These are phyloP conservation scores for Scolecobasidium constrictum DNA, from an alignment of 2,329 filamentous ascomycete genomes.

Conservation along the genomic window DNA sequence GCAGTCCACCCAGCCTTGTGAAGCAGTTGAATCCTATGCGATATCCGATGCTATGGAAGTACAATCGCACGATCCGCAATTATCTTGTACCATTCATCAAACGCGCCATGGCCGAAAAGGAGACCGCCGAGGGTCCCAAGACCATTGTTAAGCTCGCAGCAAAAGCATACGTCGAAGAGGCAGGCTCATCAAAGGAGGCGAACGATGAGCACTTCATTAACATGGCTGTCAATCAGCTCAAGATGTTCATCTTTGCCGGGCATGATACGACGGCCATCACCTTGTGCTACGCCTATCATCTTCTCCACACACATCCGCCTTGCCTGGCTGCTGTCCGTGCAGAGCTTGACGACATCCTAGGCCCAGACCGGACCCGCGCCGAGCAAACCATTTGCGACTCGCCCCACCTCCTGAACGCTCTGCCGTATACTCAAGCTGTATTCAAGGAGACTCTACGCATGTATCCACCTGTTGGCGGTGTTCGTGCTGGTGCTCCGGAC, in stretches of 20 bases:
- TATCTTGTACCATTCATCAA: not conserved
- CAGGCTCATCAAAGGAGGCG: not conserved
- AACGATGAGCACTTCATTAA: not conserved
- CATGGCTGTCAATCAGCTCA: conserved; percentile 11
- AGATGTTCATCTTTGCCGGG: conserved; percentile 30
- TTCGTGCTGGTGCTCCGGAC: conserved; percentile 1
- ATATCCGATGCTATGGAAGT: not conserved
- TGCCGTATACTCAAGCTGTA: conserved; percentile 21
- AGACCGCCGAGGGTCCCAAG: not conserved
- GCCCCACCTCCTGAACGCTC: conserved; percentile 19
- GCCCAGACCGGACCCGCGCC: not conserved
- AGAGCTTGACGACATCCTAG: conserved; percentile 30
- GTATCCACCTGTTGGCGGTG: conserved; percentile 17
- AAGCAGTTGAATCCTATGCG: not conserved
- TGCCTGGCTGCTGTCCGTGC: conserved; percentile 22
- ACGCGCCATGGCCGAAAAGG: not conserved
- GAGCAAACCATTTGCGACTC: conserved; percentile 1
- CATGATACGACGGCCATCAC: conserved; percentile 30
- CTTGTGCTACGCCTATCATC: conserved; percentile 19
- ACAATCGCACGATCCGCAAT: not conserved
- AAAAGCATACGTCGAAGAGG: not conserved
- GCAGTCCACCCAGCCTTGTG: not conserved
- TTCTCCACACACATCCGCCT: conserved; percentile 19
- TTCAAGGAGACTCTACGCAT: conserved; percentile 25
- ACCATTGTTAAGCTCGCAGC: not conserved